phyloP scores from a whole-genome alignment of 495 filamentous ascomycete species.

The Hypomontagnella monticulosa region DNA sequence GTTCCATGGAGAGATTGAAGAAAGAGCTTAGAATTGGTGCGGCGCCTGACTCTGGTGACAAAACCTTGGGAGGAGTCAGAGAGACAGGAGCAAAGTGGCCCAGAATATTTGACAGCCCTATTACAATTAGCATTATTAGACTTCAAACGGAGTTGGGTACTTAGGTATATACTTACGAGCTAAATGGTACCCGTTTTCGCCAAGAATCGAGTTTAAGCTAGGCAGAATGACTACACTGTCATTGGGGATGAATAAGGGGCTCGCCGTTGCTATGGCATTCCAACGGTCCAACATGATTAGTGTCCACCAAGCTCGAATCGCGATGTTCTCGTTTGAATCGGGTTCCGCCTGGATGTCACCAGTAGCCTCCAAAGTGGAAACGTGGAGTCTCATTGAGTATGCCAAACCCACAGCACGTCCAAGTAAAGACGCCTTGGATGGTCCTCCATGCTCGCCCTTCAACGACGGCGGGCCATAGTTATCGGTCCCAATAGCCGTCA shows the following conservation, averaged over 20 bases:
- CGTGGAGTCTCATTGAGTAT: constrained; percentile 65
- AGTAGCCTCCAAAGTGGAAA: constrained; percentile 41
- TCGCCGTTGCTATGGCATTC: constrained; percentile 74
- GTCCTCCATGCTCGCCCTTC: constrained; percentile 46
- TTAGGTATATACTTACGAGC: constrained; percentile 68
- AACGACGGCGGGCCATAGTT: constrained; percentile 51
- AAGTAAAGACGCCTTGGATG: constrained; percentile 55
- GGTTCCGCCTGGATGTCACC: constrained; percentile 57
- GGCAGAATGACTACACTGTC: constrained; percentile 67
- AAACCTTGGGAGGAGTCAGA: constrained; percentile 29
- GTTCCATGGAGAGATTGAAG: constrained; percentile 52
- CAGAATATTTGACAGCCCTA: constrained; percentile 52
- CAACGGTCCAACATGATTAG: constrained; percentile 78
- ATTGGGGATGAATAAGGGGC: constrained; percentile 67
- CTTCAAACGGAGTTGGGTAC: too few species aligned
- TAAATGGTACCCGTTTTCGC: constrained; percentile 69
- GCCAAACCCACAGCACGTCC: constrained; percentile 68
- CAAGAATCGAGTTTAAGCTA: constrained; percentile 72
- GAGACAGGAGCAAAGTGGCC: constrained; percentile 45
- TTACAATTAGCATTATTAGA: constrained; percentile 41
- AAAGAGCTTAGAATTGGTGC: constrained; percentile 37
- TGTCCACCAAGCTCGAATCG: constrained; percentile 77
- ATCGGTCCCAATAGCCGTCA: constrained; percentile 69
- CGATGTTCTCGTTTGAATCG: constrained; percentile 76
- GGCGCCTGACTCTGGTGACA: constrained; percentile 26